Evolutionary conservation across 331 rosid genomes (phyloP), one percentile per base, ranked within the genome.

Genomic region (Pyracantha coccinea): DNA sequence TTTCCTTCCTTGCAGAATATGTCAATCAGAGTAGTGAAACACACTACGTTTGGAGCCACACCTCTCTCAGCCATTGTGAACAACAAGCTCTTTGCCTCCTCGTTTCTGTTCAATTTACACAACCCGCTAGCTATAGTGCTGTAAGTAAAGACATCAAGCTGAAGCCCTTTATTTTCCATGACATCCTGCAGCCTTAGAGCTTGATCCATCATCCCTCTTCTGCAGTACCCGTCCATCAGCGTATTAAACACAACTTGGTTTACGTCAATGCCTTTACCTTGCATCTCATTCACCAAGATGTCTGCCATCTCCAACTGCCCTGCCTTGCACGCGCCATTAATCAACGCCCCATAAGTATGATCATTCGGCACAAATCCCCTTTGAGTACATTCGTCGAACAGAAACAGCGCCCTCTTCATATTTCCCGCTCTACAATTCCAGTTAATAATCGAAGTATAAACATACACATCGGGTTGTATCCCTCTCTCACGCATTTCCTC

Each of bases 1-100:
- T 90, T 81, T 61, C 96, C 93, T 86, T 91, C 97, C 84, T 93
- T 88, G 85, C 98, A 87, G 81, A 80, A 83, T 77, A 89, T 89
- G 80, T 88, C 96, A 72, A 93, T 81, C 82, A 88, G 80, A 41
- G 73, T 86, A 74, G 90, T 86, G 79, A 79, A 90, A 24, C 84
- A 86, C 74, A 91, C 93, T 23, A 75, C 68, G 64, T 87, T 90
- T 2, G 88, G 89, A 69, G 84, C 66, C 74, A 88, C 87, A 38
- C 93, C 96, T 66, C 74, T 83, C 70, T 90, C 97, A 41, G 28
- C 86, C 98, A 91, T 91, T 71, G 84, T 66, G 67, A 76, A 68
- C 80, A 94, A 80, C 50, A 75, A 66, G 24, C 60, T 76, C 89
- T 86, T 94, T 4, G 99, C 96, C 72, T 92, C 96, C 8, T 85